These are phyloP conservation scores for Wickerhamiella sorbophila DNA, from an alignment of 805 yeast species.

Conservation along the genomic window DNA sequence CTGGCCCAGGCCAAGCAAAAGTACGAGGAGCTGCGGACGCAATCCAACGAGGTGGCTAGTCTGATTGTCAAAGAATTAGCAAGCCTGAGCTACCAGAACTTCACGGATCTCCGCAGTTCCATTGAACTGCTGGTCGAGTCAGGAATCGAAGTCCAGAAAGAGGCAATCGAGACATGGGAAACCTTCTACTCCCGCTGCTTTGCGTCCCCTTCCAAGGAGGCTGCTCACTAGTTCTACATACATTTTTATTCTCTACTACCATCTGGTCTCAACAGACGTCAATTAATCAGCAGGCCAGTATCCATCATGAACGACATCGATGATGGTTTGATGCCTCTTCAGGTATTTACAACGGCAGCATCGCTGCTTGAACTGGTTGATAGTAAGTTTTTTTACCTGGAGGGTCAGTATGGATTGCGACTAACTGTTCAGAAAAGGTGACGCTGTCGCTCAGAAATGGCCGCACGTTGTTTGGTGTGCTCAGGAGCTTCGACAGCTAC, in stretches of 20 bases:
- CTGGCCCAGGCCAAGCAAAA: constrained; percentile 40
- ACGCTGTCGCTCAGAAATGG: constrained; percentile 85
- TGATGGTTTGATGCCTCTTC: constrained; percentile 26
- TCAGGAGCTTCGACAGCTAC: constrained; percentile 91
- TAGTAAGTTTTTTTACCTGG: constrained; percentile 17
- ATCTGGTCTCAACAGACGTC: too few relatives aligned
- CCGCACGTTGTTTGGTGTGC: constrained; percentile 68
- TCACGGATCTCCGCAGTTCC: constrained; percentile 73
- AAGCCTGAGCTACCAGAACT: constrained; percentile 56
- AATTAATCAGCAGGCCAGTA: too few relatives aligned
- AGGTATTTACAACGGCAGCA: constrained; percentile 32
- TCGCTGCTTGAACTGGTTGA: constrained; percentile 29
- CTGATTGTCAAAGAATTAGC: constrained; percentile 55
- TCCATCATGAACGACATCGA: background rate
- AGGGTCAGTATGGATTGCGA: background rate
- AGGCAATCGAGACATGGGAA: constrained; percentile 37
- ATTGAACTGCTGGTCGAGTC: constrained; percentile 86
- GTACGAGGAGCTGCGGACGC: constrained; percentile 38
- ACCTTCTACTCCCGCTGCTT: constrained; percentile 38
- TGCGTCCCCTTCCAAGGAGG: too few relatives aligned
- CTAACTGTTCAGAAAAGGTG: constrained; percentile 42
- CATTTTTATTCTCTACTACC: too few relatives aligned
- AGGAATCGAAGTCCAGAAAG: constrained; percentile 85
- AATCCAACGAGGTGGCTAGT: constrained; percentile 48
- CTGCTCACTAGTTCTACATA: too few relatives aligned